A percentile compares a stretch with the other conserved stretches of the same genome.
Evolutionary conservation across 2,329 filamentous ascomycete genomes (phyloP).

Genomic region (Aspergillus arachidicola): DNA sequence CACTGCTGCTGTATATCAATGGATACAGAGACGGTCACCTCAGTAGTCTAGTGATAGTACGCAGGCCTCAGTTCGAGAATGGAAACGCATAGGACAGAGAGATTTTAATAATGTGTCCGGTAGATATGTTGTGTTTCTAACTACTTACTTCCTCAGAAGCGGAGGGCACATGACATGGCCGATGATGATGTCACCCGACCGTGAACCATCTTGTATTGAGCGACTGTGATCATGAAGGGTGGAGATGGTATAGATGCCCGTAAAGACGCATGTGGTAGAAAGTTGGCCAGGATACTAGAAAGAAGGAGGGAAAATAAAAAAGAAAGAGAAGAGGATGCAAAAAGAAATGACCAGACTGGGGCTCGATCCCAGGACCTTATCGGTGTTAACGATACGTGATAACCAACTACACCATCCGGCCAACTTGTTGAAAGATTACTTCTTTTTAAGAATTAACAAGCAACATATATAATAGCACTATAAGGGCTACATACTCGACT

Average conservation of each 20-base stretch:
- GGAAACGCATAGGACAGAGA: background rate
- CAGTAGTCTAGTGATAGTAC: too few relatives aligned
- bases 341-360: conserved; percentile 5
- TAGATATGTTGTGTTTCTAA: background rate
- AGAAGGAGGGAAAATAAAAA: background rate
- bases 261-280: background rate
- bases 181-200: conserved; percentile 32
- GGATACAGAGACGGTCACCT: background rate
- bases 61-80: background rate
- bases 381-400: conserved; percentile 6
- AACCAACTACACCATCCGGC: conserved; percentile 7
- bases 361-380: conserved; percentile 7
- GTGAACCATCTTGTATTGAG: background rate
- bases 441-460: background rate
- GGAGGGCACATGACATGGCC: conserved; percentile 8
- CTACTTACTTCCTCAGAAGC: background rate
- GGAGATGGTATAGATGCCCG: too few relatives aligned
- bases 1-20: background rate
- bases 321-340: background rate
- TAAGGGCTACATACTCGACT: too few relatives aligned
- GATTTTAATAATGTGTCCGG: background rate
- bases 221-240: too few relatives aligned
- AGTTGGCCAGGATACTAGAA: background rate
- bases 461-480: too few relatives aligned
- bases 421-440: background rate